Base-by-base conservation (phyloP, 1,284 basidiomycete genomes). In the Cryptococcus wingfieldii region DNA sequence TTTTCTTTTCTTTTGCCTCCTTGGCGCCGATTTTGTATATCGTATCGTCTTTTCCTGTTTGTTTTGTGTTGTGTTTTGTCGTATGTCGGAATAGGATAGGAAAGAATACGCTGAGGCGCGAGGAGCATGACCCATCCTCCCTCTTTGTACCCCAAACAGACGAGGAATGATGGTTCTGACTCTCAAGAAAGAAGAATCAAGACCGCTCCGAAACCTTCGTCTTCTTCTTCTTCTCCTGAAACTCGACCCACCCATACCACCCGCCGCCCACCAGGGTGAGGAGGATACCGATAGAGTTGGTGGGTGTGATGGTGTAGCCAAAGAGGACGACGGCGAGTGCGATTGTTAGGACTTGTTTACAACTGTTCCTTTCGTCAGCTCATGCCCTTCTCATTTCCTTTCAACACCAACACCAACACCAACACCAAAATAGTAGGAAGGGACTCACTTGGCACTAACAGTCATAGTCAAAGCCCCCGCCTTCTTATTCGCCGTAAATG, bases 281-380 rank as follows among this genome's bases (percentile, higher is more conserved):
- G 10, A 81, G 48, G 58, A 96, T 93, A 1, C 93, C 93, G 34
- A 88, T 62, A 16, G 82, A 84, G 70, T 96, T 96, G 56, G 82
- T 82, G 27, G 81, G 78, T 0, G 86, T 88, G 71, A 96, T 90
- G 10, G 83, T 82, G 48, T 95, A 77, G 70, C 92, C 79, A 77
- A 96, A 96, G 37, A 95, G 81, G 38, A 82, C 65, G 10, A 96
- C 89, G 0, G 91, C 90, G 51, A 87, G 83, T 3, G 92, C 80
- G 61, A 96, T 86, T 1, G 92, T 94, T 60, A 96, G 75, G n/a
- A 92, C 93, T 72, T 96, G 93, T 77, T 97, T 97, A 55, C 92
- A 58, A 86, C 70, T 72, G 59, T 12, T 34, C 18, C 8, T 34
- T 19, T 25, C 31, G 19, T 47, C 25, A 48, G 47, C 18, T 37